Evolutionary conservation across 1,284 basidiomycete species (phyloP), one percentile per base, ranked within the genome.

Genomic region (Leucoagaricus sp.): DNA sequence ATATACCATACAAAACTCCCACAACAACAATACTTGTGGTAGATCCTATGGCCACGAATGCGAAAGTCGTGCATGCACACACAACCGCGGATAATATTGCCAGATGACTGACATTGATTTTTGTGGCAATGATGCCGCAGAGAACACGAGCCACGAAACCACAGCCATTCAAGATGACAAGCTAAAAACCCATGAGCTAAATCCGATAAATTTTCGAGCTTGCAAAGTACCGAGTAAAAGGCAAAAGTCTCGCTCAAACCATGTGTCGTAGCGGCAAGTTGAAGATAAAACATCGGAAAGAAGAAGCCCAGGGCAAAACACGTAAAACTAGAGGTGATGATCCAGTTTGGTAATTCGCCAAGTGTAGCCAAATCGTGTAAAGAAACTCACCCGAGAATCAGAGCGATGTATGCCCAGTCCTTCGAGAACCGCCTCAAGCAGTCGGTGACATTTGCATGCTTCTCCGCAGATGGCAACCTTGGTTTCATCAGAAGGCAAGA

Each of bases 211-310:
- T 28, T 17, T n/a, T 31, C n/a, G n/a, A 8, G 8, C 7, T 25
- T 34, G 28, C 17, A 21, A 29, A 69, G 25, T 61, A 82, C 80
- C 13, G 73, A 69, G 62, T 83, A 82, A 56, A 79, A 81, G 7
- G 79, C 72, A 21, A 80, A 64, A 1, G 64, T 67, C 13, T 66
- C 55, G 60, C 70, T 63, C 25, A 82, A 70, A 5, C 72, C 71
- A 51, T 78, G 74, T 41, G 68, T 63, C 6, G 72, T 67, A 1
- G 78, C 73, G 54, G 75, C 76, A 0, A 84, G 67, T 64, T 83
- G 81, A 2, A 83, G 64, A 63, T 80, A 82, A 64, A 83, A 82
- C 47, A 75, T 72, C 66, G 68, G 58, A 53, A 78, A 77, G 64
- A 76, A 78, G 26, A 76, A 59, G 2, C 75, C 75, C 42, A 73